These are phyloP conservation scores for Chlamydomonas sp. DNA, from an alignment of 139 green algal species.

Conservation along the genomic window DNA sequence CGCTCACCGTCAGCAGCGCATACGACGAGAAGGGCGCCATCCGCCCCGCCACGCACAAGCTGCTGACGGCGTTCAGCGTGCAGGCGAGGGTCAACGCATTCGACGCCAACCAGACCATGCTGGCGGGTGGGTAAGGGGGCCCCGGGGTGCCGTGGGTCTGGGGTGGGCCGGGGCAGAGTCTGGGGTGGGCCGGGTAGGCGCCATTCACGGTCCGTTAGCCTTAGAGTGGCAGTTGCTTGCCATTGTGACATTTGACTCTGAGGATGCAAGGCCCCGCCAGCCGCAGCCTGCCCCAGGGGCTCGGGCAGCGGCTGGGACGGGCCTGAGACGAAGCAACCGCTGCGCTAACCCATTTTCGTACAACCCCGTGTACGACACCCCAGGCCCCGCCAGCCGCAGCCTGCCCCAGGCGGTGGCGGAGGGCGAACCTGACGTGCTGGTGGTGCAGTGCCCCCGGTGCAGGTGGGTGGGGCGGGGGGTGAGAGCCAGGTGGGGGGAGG, in stretches of 20 bases:
- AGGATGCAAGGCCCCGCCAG: background rate
- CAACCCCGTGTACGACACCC: background rate
- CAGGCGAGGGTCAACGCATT: constrained; percentile 47
- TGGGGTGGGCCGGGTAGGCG: background rate
- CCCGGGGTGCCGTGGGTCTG: background rate
- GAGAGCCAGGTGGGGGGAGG: constrained; percentile 2
- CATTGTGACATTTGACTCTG: too few relatives aligned
- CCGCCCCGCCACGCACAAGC: constrained; percentile 19
- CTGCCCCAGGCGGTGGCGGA: constrained; percentile 46
- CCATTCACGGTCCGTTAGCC: too few relatives aligned
- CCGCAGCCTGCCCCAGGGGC: constrained; percentile 45
- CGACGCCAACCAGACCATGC: constrained; percentile 36
- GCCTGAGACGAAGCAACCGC: background rate
- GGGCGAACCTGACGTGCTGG: constrained; percentile 50
- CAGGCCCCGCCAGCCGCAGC: constrained; percentile 28
- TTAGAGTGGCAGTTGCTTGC: too few relatives aligned
- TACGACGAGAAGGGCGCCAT: constrained; percentile 18
- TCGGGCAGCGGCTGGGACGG: too few relatives aligned
- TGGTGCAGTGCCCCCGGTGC: constrained; percentile 28
- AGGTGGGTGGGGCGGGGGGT: too few relatives aligned
- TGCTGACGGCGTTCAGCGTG: constrained; percentile 55
- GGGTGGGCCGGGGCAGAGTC: background rate
- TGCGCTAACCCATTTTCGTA: background rate
- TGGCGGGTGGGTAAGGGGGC: constrained; percentile 14
- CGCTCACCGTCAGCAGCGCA: constrained; percentile 21